Evolutionary conservation across 768 basidiomycete species (phyloP), one percentile per base, ranked within the genome.

Genomic region (Boletus rubescentipes): DNA sequence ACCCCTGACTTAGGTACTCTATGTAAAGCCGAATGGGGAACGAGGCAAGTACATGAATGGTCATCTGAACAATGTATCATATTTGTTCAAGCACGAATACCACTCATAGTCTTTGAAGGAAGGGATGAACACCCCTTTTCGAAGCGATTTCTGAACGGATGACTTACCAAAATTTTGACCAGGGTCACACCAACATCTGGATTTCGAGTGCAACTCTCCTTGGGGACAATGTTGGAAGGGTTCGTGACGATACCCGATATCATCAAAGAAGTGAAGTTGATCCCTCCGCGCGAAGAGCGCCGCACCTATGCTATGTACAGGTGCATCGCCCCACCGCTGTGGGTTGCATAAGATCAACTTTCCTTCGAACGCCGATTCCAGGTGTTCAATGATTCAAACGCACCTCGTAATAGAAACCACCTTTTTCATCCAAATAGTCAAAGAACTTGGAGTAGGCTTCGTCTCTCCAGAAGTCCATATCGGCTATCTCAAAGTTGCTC

Each of bases 401-500:
- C 29, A 87, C 88, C 84, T 93, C 92, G 63, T 93, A 94, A 73
- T 94, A 94, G 72, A 95, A 93, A 5, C 93, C 93, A 36, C 93
- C 93, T 43, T 83, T 81, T 2, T 78, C 71, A 60, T 96, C 94
- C 32, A 96, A 79, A 67, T 82, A 80, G 29, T 91, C 82, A 62
- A 96, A 96, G 74, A 87, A 95, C 44, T 83, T 79, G 61, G 81
- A 79, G 71, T 97, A 98, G 0, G 91, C 87, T 59, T 91, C 85
- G 1, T 80, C 77, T 52, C 93, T 76, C 91, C 92, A 96, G 67
- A 96, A 91, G 59, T 91, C 85, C 77, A 97, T 83, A 63, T 87
- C 84, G 4, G 83, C 93, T 54, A 98, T 96, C 72, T 90, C 91
- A 58, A 93, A 93, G 58, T 85, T 84, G 52, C 76, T 79, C 82